Base-by-base conservation (phyloP, 108 stramenopile species). In the Pseudonitzschia pungens region DNA sequence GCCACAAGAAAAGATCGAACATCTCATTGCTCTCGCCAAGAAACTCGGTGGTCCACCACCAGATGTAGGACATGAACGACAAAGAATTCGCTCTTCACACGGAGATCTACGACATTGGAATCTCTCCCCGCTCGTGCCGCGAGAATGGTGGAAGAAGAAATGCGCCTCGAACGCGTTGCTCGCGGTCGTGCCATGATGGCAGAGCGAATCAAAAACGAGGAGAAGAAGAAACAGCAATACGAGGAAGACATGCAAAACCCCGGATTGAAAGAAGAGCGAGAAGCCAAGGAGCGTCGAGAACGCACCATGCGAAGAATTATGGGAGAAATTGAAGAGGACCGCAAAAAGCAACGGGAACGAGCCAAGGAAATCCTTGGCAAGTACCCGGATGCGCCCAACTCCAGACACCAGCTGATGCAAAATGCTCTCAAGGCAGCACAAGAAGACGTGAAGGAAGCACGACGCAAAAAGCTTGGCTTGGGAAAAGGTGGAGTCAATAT, bases 41-140 rank as follows among this genome's bases (percentile, higher is more conserved):
- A 83, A 84, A 58, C 53, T 91, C 21, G 90, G 90, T n/a, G 92
- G 92, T 10, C 86, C 90, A 8, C 92, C 92, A 8, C 84, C 84
- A 0, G 83, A 80, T 22, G 75, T 94, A 16, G 76, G n/a, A 75
- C 26, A 68, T 82, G 36, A 75, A 73, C 29, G 65, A 76, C 31
- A 68, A 84, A 29, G 90, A 87, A 11, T 91, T 88, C 63, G 90
- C 86, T 27, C 51, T 85, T 15, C 77, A 84, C 62, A 83, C 86
- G 28, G 89, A 91, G 53, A 87, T 94, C 53, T 87, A 81, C 65
- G 87, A 89, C 31, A 86, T 89, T 74, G 79, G 74, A 42, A 84
- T 75, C 54, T 85, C 54, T n/a, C 36, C 60, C 79, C 59, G 74
- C 71, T 55, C 83, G 73, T 48, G 83, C 76, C 20, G 40, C 72